These are phyloP conservation scores for Russula emetica DNA, from an alignment of 768 basidiomycete species.

Conservation along the genomic window DNA sequence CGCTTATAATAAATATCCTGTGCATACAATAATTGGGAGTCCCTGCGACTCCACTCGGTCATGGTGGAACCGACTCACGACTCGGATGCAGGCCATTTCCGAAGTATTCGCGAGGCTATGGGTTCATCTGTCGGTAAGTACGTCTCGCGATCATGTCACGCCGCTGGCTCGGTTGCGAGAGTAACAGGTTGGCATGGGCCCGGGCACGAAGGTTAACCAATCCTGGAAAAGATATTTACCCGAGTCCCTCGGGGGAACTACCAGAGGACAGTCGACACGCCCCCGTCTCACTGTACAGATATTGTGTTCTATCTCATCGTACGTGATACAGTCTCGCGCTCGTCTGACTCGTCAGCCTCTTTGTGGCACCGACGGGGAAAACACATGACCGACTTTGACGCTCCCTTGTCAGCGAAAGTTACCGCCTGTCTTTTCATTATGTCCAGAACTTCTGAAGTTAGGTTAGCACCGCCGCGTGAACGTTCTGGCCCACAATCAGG, in stretches of 20 bases:
- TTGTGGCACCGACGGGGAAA: slow-evolving; percentile 14
- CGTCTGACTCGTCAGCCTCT: neutral
- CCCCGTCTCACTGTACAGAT: too few relatives aligned
- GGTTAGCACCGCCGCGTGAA: slow-evolving; percentile 26
- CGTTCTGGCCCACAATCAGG: slow-evolving; percentile 24
- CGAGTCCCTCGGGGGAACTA: too few relatives aligned
- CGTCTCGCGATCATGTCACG: neutral
- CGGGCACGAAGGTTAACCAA: neutral
- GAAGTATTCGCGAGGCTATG: neutral
- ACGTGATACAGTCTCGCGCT: neutral
- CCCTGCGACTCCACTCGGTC: neutral
- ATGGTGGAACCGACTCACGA: neutral
- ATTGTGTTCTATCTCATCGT: neutral
- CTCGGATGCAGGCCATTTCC: neutral
- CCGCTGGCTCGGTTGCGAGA: neutral
- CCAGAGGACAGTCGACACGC: too few relatives aligned
- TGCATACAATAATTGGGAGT: neutral
- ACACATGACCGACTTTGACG: neutral
- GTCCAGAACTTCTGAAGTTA: slow-evolving; percentile 14
- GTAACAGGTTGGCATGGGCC: neutral
- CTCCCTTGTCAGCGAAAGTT: slow-evolving; percentile 11
- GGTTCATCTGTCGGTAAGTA: neutral
- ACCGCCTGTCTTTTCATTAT: slow-evolving; percentile 7
- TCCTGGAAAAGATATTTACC: too few relatives aligned
- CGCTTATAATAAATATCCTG: neutral